phyloP scores from a whole-genome alignment of 768 basidiomycete genomes.

The Cystobasidium ongulense region DNA sequence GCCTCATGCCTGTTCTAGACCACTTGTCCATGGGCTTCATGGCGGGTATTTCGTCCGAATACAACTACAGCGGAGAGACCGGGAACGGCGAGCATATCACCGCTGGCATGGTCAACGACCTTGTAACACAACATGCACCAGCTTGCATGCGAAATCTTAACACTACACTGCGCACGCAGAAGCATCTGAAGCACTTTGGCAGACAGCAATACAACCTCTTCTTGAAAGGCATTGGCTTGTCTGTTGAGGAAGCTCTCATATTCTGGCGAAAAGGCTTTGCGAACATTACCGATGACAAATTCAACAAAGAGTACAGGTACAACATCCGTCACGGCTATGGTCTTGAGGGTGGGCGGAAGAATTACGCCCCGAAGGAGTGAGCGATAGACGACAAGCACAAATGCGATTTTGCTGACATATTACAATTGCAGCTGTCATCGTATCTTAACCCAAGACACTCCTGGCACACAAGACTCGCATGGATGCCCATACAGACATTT shows the following conservation, averaged over 20 bases:
- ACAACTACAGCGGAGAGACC: slow-evolving; percentile 54
- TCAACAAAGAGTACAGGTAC: slow-evolving; percentile 95
- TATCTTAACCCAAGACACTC: slow-evolving; percentile 64
- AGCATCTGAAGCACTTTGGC: slow-evolving; percentile 86
- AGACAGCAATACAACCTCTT: slow-evolving; percentile 86
- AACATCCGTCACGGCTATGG: slow-evolving; percentile 95
- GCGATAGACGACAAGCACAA: slow-evolving; percentile 27
- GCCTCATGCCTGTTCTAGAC: slow-evolving; percentile 75
- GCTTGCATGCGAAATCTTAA: slow-evolving; percentile 90
- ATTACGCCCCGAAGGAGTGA: slow-evolving; percentile 86
- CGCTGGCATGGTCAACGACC: slow-evolving; percentile 86
- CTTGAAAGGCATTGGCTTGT: slow-evolving; percentile 88
- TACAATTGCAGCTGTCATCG: slow-evolving; percentile 66
- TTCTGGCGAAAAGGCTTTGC: slow-evolving; percentile 88
- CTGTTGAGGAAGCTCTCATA: slow-evolving; percentile 82
- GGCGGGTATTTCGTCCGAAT: slow-evolving; percentile 78
- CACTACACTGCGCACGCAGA: slow-evolving; percentile 63
- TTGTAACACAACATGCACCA: slow-evolving; percentile 83
- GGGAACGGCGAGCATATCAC: slow-evolving; percentile 60
- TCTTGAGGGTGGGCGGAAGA: slow-evolving; percentile 84
- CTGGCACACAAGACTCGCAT: slow-evolving; percentile 60
- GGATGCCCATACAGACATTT: slow-evolving; percentile 94
- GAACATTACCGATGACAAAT: slow-evolving; percentile 77
- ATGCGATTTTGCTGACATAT: not conserved
- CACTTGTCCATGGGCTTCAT: slow-evolving; percentile 91